phyloP scores from a whole-genome alignment of 345 rosid genomes.

The Populus nigra region DNA sequence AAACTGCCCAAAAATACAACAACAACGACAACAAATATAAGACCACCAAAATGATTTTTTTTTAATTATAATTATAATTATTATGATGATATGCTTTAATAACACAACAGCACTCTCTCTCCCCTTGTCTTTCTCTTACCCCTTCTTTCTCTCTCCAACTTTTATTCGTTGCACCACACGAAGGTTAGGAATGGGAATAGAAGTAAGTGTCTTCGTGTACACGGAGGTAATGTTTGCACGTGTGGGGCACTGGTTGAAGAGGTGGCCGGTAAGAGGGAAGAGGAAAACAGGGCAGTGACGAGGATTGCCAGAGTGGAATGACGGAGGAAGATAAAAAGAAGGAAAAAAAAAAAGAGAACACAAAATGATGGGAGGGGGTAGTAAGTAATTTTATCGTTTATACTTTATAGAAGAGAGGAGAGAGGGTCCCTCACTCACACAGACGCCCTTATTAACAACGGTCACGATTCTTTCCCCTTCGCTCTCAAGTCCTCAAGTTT shows the following conservation, averaged over 20 bases:
- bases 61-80: too few species aligned
- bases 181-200: conserved; percentile 26
- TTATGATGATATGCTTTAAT: conserved; percentile 3
- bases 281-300: conserved; percentile 34
- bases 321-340: neutral
- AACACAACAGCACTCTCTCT: neutral
- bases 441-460: conserved; percentile 14
- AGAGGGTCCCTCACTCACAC: conserved; percentile 20
- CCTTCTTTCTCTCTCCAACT: conserved; percentile 42
- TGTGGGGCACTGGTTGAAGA: conserved; percentile 39
- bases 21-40: neutral
- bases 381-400: conserved; percentile 46
- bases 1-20: conserved; percentile 14
- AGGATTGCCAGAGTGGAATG: conserved; percentile 47
- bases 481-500: neutral
- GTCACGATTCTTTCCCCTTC: conserved; percentile 22
- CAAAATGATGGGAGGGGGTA: conserved; percentile 47
- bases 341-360: neutral
- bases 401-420: conserved; percentile 13
- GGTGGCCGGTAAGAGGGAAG: conserved; percentile 42
- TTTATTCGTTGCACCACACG: conserved; percentile 71
- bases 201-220: neutral
- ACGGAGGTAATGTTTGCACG: conserved; percentile 25
- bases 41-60: neutral
- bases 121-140: too few species aligned